Conservation (phyloP, 1,284 basidiomycete species). For the Cryptococcus floricola region DNA sequence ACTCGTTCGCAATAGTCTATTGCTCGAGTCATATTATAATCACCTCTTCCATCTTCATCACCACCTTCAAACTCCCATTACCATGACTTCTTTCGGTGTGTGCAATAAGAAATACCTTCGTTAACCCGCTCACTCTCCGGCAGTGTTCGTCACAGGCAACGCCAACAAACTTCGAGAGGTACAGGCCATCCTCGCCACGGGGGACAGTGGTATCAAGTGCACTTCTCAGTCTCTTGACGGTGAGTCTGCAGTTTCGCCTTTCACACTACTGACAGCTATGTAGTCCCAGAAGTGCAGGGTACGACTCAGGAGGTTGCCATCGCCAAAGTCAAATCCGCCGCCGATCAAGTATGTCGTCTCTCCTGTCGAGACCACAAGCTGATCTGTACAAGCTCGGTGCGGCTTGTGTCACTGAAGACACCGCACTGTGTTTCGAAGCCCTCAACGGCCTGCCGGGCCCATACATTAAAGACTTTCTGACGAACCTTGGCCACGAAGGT, state of each 20-base stretch:
- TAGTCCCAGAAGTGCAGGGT: conserved; percentile 92
- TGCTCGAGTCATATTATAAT: not conserved
- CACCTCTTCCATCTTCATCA: not conserved
- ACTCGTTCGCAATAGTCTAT: not conserved
- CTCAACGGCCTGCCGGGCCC: conserved; percentile 88
- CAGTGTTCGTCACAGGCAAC: conserved; percentile 93
- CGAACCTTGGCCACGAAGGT: conserved; percentile 72
- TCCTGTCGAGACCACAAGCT: not conserved
- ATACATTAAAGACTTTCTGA: conserved; percentile 92
- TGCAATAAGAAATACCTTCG: not conserved
- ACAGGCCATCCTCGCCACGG: conserved; percentile 50
- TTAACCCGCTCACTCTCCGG: not conserved
- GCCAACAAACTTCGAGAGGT: conserved; percentile 91
- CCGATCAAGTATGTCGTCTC: conserved; percentile 59
- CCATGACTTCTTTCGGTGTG: conserved; percentile 26
- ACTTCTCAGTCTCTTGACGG: conserved; percentile 42
- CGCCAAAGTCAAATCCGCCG: conserved; percentile 82
- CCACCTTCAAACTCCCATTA: not conserved
- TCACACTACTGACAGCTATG: not conserved
- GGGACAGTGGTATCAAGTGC: conserved; percentile 36
- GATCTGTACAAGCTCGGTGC: conserved; percentile 58
- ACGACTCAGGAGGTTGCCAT: conserved; percentile 83
- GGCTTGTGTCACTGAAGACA: conserved; percentile 95
- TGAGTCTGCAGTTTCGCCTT: conserved; percentile 21
- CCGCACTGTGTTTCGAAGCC: conserved; percentile 86